Base-by-base conservation (phyloP, 768 basidiomycete genomes). In the Pholiota molesta region DNA sequence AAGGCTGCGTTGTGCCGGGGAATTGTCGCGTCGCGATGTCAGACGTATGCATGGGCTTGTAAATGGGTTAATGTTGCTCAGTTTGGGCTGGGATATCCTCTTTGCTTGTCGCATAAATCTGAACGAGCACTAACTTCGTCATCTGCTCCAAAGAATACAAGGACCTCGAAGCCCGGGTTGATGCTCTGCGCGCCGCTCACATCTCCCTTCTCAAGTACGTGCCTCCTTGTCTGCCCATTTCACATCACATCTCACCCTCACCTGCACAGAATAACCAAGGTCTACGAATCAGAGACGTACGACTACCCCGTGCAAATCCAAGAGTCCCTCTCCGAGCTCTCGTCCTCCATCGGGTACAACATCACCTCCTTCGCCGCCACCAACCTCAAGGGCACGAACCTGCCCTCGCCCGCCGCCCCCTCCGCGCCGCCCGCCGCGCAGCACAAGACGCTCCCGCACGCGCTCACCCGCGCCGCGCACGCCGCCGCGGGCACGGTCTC, bases 381-480 rank as follows among this genome's bases (percentile, higher is more conserved):
- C 69, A 94, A 95, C 76, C 84, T 94, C 72, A 94, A 93, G 74
- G 93, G 92, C 55, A 95, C 94, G 39, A 91, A 90, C 72, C 83
- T 96, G 42, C 94, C 95, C 49, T 81, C 86, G 2, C 92, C 94
- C 17, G 59, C 66, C 29, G 75, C 84, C 3, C 86, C 89, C 19
- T 69, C 86, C 47, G 75, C 87, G 0, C 79, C 86, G 1, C 82
- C 85, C 23, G 76, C 79, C 2, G 71, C 78, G 28, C 90, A 89
- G 69, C 95, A 95, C 81, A 99, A 99, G 87, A 99, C 97, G 0
- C 90, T 99, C 56, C 94, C 97, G 0, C 97, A 99, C 68, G 97
- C 97, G 0, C 85, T 99, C 56, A 83, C 88, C 19, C 90, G 97
- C 55, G 90, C 96, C 0, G 87, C 95, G 0, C 83, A 86, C 39